These are phyloP conservation scores for Prunus mume DNA, from an alignment of 306 rosid genomes.

Conservation along the genomic window DNA sequence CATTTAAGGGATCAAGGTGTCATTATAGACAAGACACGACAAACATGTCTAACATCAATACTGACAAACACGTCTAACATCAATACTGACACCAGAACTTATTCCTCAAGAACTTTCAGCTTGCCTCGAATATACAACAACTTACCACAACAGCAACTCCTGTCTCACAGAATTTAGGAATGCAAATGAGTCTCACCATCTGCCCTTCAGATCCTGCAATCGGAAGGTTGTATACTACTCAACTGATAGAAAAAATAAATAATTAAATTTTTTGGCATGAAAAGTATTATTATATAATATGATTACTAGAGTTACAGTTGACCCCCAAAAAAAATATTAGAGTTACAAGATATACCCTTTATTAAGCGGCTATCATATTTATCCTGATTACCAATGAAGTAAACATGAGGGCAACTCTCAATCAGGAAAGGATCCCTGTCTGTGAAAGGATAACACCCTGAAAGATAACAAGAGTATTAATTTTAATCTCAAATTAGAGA, in stretches of 20 bases:
- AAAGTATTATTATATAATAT: neutral
- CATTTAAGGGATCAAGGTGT: neutral
- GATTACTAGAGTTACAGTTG: neutral
- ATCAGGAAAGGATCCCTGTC: slow-evolving; percentile 88
- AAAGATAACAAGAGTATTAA: slow-evolving; percentile 20
- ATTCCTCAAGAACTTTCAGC: neutral
- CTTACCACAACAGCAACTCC: slow-evolving; percentile 91
- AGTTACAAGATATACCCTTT: slow-evolving; percentile 52
- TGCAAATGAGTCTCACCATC: slow-evolving; percentile 71
- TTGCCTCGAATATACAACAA: slow-evolving; percentile 23
- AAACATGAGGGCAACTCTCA: slow-evolving; percentile 90
- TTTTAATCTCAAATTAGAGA: slow-evolving; percentile 13
- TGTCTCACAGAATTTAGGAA: slow-evolving; percentile 80
- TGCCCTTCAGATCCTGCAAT: slow-evolving; percentile 86
- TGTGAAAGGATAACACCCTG: slow-evolving; percentile 92
- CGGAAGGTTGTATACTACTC: neutral
- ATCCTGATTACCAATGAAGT: slow-evolving; percentile 88
- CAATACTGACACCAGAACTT: neutral
- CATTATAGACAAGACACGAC: neutral
- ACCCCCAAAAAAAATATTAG: neutral
- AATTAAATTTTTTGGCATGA: neutral
- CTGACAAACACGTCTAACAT: neutral
- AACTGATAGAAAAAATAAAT: neutral
- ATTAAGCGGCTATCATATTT: slow-evolving; percentile 63
- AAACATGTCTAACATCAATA: neutral